Evolutionary conservation across 176 grass and related monocot species (phyloP).

Genomic region (Canna indica): DNA sequence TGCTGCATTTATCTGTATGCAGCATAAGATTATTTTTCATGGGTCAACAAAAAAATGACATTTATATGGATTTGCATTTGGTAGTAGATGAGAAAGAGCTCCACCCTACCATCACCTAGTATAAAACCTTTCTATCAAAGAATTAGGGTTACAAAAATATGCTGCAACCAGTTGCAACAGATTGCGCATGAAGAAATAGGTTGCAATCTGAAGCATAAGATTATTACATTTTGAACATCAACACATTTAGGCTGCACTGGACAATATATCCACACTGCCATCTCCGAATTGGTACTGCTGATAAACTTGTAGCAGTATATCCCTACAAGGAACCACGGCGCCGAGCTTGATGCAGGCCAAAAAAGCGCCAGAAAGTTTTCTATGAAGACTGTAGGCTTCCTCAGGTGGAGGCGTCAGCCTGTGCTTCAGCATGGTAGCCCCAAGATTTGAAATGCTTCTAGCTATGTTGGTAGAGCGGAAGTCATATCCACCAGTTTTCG

Average conservation of each 20-base stretch:
- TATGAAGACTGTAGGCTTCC: slow-evolving; percentile 84
- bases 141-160: no score
- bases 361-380: slow-evolving; percentile 93
- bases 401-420: slow-evolving; percentile 78
- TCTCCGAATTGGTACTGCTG: slow-evolving; percentile 47
- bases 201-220: background rate
- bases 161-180: no score
- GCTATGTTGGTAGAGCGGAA: slow-evolving; percentile 72
- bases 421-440: slow-evolving; percentile 88
- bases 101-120: no score
- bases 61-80: no score
- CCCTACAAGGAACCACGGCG: slow-evolving; percentile 76
- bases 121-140: no score
- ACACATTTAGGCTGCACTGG: slow-evolving; percentile 29
- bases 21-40: no score
- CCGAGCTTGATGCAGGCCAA: slow-evolving; percentile 89
- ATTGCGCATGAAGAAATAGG: background rate
- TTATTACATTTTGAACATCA: background rate
- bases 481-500: slow-evolving; percentile 54
- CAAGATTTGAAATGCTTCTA: slow-evolving; percentile 65
- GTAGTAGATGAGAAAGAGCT: no score
- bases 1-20: no score
- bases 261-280: slow-evolving; percentile 25
- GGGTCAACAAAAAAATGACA: no score
- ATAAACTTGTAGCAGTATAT: slow-evolving; percentile 57